phyloP scores from a whole-genome alignment of 176 grass and related monocot genomes.

The Melocanna baccifera region DNA sequence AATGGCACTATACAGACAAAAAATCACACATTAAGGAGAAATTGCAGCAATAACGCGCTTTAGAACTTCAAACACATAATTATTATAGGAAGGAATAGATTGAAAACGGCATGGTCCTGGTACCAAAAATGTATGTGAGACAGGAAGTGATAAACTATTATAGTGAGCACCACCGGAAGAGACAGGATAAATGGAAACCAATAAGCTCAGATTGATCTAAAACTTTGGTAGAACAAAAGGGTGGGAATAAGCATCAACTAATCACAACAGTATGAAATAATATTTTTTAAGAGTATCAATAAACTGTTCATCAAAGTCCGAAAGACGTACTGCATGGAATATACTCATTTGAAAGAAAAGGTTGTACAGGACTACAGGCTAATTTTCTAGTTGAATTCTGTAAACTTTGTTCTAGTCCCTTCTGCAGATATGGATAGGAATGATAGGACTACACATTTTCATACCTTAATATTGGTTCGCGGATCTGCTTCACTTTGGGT shows the following conservation, averaged over 20 bases:
- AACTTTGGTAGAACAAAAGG: background rate
- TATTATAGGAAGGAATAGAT: background rate
- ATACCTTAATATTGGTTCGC: conserved; percentile 51
- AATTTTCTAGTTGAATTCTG: background rate
- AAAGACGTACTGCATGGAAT: background rate
- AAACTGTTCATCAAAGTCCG: background rate
- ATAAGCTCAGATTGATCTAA: background rate
- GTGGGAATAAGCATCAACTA: background rate
- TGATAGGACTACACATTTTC: background rate
- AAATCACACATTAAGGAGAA: background rate
- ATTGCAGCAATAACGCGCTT: background rate
- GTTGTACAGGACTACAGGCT: background rate
- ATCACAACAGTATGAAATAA: background rate
- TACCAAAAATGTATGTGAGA: background rate
- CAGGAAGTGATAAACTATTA: background rate
- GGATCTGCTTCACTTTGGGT: conserved; percentile 35
- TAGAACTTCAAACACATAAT: background rate
- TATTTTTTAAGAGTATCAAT: background rate
- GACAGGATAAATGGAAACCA: background rate
- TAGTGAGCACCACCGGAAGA: background rate
- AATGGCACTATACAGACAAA: background rate
- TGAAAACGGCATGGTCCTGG: background rate
- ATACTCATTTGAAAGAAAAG: background rate
- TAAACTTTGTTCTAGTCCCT: background rate
- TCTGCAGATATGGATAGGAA: background rate